Evolutionary conservation across 129 eudicot genomes (phyloP), one percentile per base, ranked within the genome.

Genomic region (Lonicera japonica): DNA sequence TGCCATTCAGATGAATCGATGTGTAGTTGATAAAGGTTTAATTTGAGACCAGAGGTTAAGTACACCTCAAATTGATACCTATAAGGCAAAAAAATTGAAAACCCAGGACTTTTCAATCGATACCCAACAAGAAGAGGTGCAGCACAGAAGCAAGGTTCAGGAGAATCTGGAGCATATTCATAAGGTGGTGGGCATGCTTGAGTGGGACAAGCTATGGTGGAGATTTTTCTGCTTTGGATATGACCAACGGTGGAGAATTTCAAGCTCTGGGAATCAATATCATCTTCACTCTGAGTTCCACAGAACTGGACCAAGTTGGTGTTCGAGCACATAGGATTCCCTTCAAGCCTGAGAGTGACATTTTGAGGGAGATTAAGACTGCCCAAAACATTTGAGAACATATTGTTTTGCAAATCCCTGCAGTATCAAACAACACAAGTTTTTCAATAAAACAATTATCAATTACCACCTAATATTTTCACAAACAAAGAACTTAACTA

Each of bases 291-390:
- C 38, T 60, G 63, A 45, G 86, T 56, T 58, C 56, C 65, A 59
- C 95, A 86, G 34, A 76, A 83, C 43, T 23, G 16, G 22, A 29
- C 9, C 66, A 82, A 60, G 72, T 43, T 78, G 57, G 39, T 58
- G 29, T 77, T 80, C 51, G 75, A 25, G 80, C 97, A 89, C 60
- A 79, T 29, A 8, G 97, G 95, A 62, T 90, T 90, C 45, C 95
- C 95, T 71, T 76, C 70, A 81, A 90, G 92, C 75, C 97, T 86
- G 79, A 90, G 80, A 72, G 75, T 90, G 80, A 90, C 87, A 72
- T 86, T 79, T 38, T 68, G 78, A 50, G 89, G 89, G 62, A 75
- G 48, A 63, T 11, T 36, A 60, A 56, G 36, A 68, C 51, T 79
- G 79, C 97, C 97, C 8, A 78, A 73, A 61, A 90, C 79, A 64